These are phyloP conservation scores for Firmiana major DNA, from an alignment of 345 rosid species.

Conservation along the genomic window DNA sequence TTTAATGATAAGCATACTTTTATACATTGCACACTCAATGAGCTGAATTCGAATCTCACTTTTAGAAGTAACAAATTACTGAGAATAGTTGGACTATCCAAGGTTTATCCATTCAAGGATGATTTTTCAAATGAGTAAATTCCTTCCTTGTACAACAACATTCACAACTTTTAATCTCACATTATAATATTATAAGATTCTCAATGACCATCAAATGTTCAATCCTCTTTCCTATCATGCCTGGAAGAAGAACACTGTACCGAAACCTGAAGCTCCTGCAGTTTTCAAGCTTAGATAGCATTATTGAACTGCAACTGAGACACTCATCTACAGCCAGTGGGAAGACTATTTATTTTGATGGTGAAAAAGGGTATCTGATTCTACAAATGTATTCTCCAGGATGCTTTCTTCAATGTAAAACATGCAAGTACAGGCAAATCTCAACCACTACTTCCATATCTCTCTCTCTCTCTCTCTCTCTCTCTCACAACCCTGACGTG, in stretches of 20 bases:
- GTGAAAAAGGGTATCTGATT: background rate
- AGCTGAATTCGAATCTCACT: no score
- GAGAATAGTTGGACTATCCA: background rate
- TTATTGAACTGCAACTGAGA: conserved; percentile 4
- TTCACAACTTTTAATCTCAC: background rate
- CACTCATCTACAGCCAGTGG: background rate
- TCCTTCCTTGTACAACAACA: background rate
- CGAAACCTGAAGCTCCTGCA: background rate
- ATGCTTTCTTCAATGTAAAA: background rate
- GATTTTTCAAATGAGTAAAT: no score
- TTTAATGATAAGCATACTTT: no score
- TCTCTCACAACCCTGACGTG: background rate
- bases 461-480: background rate
- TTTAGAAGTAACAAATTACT: background rate
- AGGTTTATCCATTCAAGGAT: background rate
- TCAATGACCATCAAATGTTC: background rate
- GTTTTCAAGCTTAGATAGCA: background rate
- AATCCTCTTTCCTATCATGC: background rate
- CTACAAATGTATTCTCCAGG: background rate
- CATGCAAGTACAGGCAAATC: background rate
- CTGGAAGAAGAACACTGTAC: background rate
- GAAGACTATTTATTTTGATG: background rate
- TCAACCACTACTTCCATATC: background rate
- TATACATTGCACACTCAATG: no score
- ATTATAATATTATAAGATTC: background rate